Base-by-base conservation (phyloP, 2,329 filamentous ascomycete genomes). In the Leptographium flavum region DNA sequence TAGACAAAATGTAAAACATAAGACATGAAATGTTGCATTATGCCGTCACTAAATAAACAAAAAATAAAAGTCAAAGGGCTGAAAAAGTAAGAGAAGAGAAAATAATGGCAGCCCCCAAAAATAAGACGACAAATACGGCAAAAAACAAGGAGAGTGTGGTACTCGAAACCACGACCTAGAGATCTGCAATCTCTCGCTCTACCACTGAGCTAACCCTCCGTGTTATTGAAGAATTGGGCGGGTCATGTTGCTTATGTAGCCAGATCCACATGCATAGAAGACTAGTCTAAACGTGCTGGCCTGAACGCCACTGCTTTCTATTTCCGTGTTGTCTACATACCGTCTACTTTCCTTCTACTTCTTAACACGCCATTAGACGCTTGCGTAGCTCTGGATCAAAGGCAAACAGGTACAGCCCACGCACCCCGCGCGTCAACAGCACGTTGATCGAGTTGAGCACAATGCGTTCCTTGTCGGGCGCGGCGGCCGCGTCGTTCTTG, bases 101-200 rank as follows among this genome's bases (percentile, higher is more conserved):
- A n/a, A n/a, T n/a, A n/a, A n/a, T n/a, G n/a, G n/a, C n/a, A n/a
- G n/a, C n/a, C n/a, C n/a, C n/a, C n/a, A n/a, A n/a, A n/a, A n/a
- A 27, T 10, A 5, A 27, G 25, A 27, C 25, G 25, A 25, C 21
- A 23, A 23, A 38, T 11, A 23, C 19, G 13, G 17, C 32, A 23
- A 21, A 19, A 37, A 22, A 23, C 30, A 35, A 43, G 41, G 41
- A 43, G 41, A 43, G 41, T 43, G 41, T 43, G 45, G 45, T 47
- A 38, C 38, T 47, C 45, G 45, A 47, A 47, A 47, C 45, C 45
- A 42, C 33, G 45, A 47, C 45, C 41, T 47, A 43, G 45, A 47
- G 45, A 47, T 47, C 45, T 47, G 45, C 45, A 47, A 47, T 47
- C 45, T 47, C 45, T 43, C 45, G 41, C 45, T 47, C 45, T 47